Conservation (phyloP, 306 rosid genomes). For the Pyrus pyrifolia region DNA sequence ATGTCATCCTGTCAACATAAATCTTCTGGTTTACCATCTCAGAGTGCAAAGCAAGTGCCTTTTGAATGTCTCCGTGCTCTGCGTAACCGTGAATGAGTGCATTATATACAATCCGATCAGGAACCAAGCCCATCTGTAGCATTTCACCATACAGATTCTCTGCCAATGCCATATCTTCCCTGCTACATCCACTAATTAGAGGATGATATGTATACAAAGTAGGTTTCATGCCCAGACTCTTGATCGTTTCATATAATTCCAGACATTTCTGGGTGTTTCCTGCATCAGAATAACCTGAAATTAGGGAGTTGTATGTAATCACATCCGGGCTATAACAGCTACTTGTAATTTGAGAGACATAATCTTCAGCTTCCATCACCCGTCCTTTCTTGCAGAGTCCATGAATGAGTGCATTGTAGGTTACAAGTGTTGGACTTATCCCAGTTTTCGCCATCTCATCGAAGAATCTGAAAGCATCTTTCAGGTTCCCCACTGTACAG, state of each 20-base stretch:
- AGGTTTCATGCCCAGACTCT: conserved; percentile 53
- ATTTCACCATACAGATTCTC: conserved; percentile 56
- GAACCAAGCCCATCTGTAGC: conserved; percentile 43
- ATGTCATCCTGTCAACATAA: conserved; percentile 57
- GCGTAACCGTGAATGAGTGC: conserved; percentile 42
- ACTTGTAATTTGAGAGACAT: conserved; percentile 29
- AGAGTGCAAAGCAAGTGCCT: conserved; percentile 44
- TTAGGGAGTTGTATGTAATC: conserved; percentile 74
- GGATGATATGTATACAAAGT: conserved; percentile 60
- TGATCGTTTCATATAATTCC: conserved; percentile 54
- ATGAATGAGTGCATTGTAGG: conserved; percentile 58
- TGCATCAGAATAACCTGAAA: conserved; percentile 54
- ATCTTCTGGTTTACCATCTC: conserved; percentile 57
- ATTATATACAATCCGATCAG: conserved; percentile 57
- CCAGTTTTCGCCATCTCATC: conserved; percentile 51
- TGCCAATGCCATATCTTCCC: conserved; percentile 32
- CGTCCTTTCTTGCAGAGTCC: conserved; percentile 67
- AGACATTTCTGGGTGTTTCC: conserved; percentile 50
- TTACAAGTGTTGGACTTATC: conserved; percentile 54
- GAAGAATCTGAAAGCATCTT: conserved; percentile 45
- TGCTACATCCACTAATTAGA: conserved; percentile 48
- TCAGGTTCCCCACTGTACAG: conserved; percentile 38
- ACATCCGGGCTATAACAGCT: conserved; percentile 55
- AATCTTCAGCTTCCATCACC: conserved; percentile 56
- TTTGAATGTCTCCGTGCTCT: conserved; percentile 47